A percentile compares a stretch with the other conserved stretches of the same genome.
phyloP scores from a whole-genome alignment of 2,329 filamentous ascomycete genomes.

The Trichocomaceae sp. region DNA sequence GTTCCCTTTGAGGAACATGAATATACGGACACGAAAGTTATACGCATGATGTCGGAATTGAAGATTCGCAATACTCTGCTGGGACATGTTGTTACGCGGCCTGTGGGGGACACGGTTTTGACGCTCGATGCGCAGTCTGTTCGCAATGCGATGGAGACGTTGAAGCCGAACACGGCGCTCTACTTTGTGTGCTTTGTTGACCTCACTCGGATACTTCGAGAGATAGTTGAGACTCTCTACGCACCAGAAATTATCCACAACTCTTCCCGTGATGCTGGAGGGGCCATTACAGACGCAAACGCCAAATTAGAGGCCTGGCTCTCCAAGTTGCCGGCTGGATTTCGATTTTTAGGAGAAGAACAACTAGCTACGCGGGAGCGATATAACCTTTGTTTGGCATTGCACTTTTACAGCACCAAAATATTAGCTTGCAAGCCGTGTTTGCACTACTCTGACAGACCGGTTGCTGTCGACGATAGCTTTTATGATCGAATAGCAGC shows the following conservation, averaged over 20 bases:
- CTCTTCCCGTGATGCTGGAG: conserved; percentile 33
- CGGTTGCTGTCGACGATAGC: conserved; percentile 21
- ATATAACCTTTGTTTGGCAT: conserved; percentile 31
- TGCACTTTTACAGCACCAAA: conserved; percentile 39
- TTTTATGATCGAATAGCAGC: conserved; percentile 30
- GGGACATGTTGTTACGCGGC: conserved; percentile 19
- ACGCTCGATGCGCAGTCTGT: conserved; percentile 16
- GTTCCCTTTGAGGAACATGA: conserved; percentile 35
- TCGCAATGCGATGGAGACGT: conserved; percentile 22
- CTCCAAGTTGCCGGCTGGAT: conserved; percentile 30
- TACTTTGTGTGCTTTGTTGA: conserved; percentile 37
- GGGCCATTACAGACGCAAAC: conserved; percentile 29
- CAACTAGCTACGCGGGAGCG: conserved; percentile 24
- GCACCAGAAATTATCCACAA: conserved; percentile 30
- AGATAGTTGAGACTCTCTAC: conserved; percentile 33
- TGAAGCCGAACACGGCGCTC: conserved; percentile 31
- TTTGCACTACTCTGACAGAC: conserved; percentile 32
- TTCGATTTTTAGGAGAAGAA: conserved; percentile 28
- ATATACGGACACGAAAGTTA: conserved; percentile 26
- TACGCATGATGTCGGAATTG: conserved; percentile 29
- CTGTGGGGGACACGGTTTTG: conserved; percentile 10
- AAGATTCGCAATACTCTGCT: conserved; percentile 26
- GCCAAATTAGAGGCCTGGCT: conserved; percentile 34
- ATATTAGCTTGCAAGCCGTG: conserved; percentile 40
- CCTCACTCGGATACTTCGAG: conserved; percentile 29